Percentiles rank a stretch among this genome's conserved stretches.
phyloP scores from a whole-genome alignment of 2,329 filamentous ascomycete genomes.

The Thelonectria blattea region DNA sequence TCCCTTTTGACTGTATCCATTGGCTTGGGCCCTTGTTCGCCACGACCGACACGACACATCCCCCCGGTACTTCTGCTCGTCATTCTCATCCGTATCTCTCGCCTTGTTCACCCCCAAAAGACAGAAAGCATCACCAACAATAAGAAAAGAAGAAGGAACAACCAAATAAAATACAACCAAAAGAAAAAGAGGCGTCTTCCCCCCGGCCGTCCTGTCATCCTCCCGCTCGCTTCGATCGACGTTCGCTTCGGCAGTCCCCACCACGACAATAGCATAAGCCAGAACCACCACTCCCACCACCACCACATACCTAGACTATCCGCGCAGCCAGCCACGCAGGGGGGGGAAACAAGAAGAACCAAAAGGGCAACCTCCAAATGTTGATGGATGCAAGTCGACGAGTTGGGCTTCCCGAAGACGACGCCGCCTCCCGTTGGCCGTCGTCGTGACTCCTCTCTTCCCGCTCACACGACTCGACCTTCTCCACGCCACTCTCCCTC shows the following conservation, averaged over 20 bases:
- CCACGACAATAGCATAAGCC: slow-evolving; percentile 8
- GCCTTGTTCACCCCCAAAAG: neutral
- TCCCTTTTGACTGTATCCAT: neutral
- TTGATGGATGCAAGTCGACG: slow-evolving; percentile 1
- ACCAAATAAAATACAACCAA: too few relatives aligned
- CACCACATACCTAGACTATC: too few relatives aligned
- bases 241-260: slow-evolving; percentile 24
- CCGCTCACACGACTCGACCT: slow-evolving; percentile 15
- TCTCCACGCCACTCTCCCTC: slow-evolving; percentile 27
- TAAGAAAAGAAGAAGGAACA: slow-evolving; percentile 16
- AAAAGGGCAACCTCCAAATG: slow-evolving; percentile 16
- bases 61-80: neutral
- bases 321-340: slow-evolving; percentile 35
- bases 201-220: slow-evolving; percentile 20
- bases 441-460: neutral
- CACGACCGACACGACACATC: neutral
- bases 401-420: neutral
- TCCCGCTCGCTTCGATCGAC: slow-evolving; percentile 26
- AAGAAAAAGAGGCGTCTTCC: neutral
- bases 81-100: neutral
- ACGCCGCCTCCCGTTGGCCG: too few relatives aligned
- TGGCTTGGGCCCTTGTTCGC: neutral
- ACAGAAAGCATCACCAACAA: slow-evolving; percentile 8
- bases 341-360: slow-evolving; percentile 11
- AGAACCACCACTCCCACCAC: slow-evolving; percentile 35